phyloP scores from a whole-genome alignment of 2,329 filamentous ascomycete genomes.

The Beauveria sp. region DNA sequence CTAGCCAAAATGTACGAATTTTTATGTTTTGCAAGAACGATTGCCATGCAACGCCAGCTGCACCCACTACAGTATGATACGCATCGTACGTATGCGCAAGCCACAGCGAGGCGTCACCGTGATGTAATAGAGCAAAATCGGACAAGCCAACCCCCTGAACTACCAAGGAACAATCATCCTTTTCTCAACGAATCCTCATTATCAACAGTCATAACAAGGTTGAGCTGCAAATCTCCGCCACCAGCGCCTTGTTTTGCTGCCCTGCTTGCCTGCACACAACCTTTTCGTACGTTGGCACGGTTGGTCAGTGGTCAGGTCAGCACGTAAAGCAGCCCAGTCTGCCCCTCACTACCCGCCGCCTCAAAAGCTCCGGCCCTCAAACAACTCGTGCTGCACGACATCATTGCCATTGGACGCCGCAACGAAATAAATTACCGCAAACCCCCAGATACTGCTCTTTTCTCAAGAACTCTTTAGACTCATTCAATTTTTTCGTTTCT shows the following conservation, averaged over 20 bases:
- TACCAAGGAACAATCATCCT: neutral
- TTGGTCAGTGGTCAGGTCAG: neutral
- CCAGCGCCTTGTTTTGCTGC: conserved; percentile 2
- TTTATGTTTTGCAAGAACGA: neutral
- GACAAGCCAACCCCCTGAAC: neutral
- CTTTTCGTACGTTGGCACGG: no score
- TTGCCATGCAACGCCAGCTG: neutral
- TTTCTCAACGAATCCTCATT: neutral
- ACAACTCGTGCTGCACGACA: conserved; percentile 8
- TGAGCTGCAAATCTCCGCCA: conserved; percentile 1
- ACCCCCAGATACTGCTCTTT: neutral
- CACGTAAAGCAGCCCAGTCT: neutral
- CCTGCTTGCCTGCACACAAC: neutral
- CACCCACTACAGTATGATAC: neutral
- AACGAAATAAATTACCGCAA: conserved; percentile 6
- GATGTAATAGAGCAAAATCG: conserved; percentile 1
- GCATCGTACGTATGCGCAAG: neutral
- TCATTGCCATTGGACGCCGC: conserved; percentile 10
- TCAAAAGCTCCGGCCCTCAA: conserved; percentile 1
- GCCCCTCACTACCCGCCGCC: conserved; percentile 3
- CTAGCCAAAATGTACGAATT: neutral
- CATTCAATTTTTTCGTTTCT: neutral
- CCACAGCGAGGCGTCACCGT: conserved; percentile 4
- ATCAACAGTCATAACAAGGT: neutral
- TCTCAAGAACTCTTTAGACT: no score